Evolutionary conservation across 2,329 filamentous ascomycete species (phyloP), one percentile per base, ranked within the genome.

Genomic region (Pezicula carpinea): DNA sequence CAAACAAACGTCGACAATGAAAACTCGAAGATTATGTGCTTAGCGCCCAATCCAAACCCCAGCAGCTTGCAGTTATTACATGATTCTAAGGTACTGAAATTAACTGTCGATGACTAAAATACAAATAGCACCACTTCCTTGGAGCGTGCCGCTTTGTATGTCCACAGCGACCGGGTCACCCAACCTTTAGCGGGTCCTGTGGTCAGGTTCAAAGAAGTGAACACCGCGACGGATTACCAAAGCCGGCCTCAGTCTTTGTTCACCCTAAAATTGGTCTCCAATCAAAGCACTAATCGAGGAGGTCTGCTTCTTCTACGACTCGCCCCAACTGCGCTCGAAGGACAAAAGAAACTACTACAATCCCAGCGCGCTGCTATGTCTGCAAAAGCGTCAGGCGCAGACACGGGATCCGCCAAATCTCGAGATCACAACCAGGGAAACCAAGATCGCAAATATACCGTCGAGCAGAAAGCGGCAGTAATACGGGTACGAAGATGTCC

Each of bases 381-480:
- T 36, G 49, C 66, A 46, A 72, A 66, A 55, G 61, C 71, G 22
- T 69, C 66, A 46, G 72, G 72, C 54, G 59, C 69, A 43, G 65
- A 71, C 59, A 56, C 61, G 39, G 59, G 52, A 52, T 62, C 66
- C 46, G 69, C 68, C 41, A 58, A 57, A 50, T 59, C 56, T 47
- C 72, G 74, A 50, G 65, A 70, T 43, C 78, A 82, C 60, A 75
- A 80, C 59, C 78, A 82, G 55, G 78, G 78, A 53, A 76, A 73
- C 56, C 69, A 73, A 43, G 72, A 74, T 46, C 83, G 88, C 58
- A 79, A 87, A 64, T 96, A 83, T 69, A 99, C 93, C 1, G 74
- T 80, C 23, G 91, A 96, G 59, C 93, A 99, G 65, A 93, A 95
- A 66, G 84, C 87, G 2, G 92, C 92, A 21, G 93, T 99, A 26